Evolutionary conservation across 176 grass and related monocot species (phyloP).

Genomic region (Triticum timopheevii): DNA sequence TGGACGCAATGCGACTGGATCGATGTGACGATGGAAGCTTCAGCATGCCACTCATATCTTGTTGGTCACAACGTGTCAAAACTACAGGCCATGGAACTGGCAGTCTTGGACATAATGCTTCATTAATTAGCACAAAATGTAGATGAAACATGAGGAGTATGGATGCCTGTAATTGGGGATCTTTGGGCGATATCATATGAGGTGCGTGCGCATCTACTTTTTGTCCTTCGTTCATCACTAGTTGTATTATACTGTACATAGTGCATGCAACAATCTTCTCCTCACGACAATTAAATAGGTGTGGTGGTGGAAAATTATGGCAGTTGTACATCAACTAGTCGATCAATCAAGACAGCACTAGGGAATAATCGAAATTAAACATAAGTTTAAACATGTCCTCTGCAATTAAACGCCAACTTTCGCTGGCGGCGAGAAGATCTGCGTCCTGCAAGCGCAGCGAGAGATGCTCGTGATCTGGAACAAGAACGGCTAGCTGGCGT

Average conservation of each 20-base stretch:
- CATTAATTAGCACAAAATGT: too few species aligned
- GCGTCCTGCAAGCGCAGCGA: not conserved
- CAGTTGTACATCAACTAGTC: too few species aligned
- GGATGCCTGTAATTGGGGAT: too few species aligned
- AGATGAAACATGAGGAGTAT: too few species aligned
- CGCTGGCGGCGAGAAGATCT: not conserved
- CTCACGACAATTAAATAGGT: too few species aligned
- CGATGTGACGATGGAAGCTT: not conserved
- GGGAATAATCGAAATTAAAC: too few species aligned
- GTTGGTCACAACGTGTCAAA: not conserved
- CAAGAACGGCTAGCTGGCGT: too few species aligned
- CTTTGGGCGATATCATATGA: too few species aligned
- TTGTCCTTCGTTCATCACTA: not conserved
- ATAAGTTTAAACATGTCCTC: not conserved
- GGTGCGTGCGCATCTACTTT: not conserved
- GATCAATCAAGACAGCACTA: too few species aligned
- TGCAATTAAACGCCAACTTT: not conserved
- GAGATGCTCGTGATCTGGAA: slow-evolving; percentile 1
- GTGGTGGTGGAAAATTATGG: too few species aligned
- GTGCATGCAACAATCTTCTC: not conserved
- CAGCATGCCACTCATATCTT: not conserved
- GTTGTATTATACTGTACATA: not conserved
- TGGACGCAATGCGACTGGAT: not conserved
- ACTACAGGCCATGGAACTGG: not conserved
- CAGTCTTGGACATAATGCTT: not conserved